A percentile compares a stretch with the other conserved stretches of the same genome.
Conservation (phyloP, 441 rosid species). For the Raphanus hybrid region DNA sequence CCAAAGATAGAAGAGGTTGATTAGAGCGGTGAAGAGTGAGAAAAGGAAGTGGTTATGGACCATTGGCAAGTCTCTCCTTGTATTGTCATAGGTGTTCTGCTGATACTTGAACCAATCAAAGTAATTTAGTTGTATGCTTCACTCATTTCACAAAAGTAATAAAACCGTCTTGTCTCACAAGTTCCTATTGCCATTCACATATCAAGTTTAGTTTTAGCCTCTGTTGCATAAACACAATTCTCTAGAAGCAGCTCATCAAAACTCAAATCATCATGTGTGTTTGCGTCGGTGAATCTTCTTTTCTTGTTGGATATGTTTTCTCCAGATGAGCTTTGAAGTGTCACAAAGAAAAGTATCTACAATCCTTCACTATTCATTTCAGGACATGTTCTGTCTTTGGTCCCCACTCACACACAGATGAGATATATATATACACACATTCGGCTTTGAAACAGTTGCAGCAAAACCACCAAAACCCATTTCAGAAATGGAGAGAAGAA, state of each 20-base stretch:
- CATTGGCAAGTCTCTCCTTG: too few relatives aligned
- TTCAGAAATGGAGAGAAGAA: constrained; percentile 22
- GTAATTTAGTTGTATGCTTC: too few relatives aligned
- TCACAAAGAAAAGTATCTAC: constrained; percentile 35
- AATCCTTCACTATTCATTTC: constrained; percentile 25
- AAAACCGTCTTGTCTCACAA: too few relatives aligned
- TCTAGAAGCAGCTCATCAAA: background rate
- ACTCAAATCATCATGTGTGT: background rate
- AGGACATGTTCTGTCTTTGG: constrained; percentile 9
- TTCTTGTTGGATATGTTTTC: constrained; percentile 30
- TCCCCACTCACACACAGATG: background rate
- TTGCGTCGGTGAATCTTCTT: constrained; percentile 8
- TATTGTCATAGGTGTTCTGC: too few relatives aligned
- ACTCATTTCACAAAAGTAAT: too few relatives aligned
- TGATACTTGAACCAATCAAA: too few relatives aligned
- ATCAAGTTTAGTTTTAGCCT: background rate
- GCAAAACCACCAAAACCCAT: constrained; percentile 10
- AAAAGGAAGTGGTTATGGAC: too few relatives aligned
- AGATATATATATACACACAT: background rate
- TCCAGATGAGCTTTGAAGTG: constrained; percentile 20
- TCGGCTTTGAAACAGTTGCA: constrained; percentile 6
- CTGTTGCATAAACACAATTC: background rate
- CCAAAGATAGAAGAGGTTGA: too few relatives aligned
- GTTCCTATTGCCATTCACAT: too few relatives aligned
- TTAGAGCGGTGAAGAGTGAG: too few relatives aligned